Percentiles rank a stretch among this genome's conserved stretches.
Conservation (phyloP, 306 rosid genomes). For the Castanea crenata region DNA sequence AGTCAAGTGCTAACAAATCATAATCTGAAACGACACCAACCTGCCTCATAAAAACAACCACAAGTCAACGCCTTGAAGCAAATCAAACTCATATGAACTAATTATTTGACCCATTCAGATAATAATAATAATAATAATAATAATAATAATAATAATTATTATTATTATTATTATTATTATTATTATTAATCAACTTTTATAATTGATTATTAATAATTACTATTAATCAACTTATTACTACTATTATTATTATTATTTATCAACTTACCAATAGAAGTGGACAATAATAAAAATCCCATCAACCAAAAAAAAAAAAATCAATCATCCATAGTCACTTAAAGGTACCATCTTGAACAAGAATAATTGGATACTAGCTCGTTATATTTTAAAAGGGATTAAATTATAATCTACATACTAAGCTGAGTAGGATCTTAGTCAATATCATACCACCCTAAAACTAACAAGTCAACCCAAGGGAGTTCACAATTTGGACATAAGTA, state of each 20-base stretch:
- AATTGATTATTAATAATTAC: too few relatives aligned
- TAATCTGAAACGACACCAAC: constrained; percentile 98
- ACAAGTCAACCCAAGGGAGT: too few relatives aligned
- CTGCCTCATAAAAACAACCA: constrained; percentile 32
- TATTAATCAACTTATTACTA: too few relatives aligned
- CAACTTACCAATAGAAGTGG: neutral
- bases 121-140: too few relatives aligned
- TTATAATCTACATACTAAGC: neutral
- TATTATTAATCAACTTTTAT: neutral
- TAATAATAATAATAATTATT: too few relatives aligned
- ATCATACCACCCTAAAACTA: too few relatives aligned
- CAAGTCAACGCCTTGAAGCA: constrained; percentile 24
- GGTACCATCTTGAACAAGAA: neutral
- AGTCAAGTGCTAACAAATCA: constrained; percentile 88
- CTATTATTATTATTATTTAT: neutral
- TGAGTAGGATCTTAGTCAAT: neutral
- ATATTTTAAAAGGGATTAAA: neutral
- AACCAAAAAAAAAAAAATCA: neutral
- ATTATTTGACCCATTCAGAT: neutral
- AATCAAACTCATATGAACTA: neutral
- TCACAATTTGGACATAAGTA: too few relatives aligned
- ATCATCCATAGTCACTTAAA: neutral
- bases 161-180: too few relatives aligned
- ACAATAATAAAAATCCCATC: neutral
- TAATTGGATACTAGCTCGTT: neutral